Percentiles rank a stretch among this genome's conserved stretches.
Evolutionary conservation across 2,329 filamentous ascomycete species (phyloP).

Genomic region (Neoascochyta sp.): DNA sequence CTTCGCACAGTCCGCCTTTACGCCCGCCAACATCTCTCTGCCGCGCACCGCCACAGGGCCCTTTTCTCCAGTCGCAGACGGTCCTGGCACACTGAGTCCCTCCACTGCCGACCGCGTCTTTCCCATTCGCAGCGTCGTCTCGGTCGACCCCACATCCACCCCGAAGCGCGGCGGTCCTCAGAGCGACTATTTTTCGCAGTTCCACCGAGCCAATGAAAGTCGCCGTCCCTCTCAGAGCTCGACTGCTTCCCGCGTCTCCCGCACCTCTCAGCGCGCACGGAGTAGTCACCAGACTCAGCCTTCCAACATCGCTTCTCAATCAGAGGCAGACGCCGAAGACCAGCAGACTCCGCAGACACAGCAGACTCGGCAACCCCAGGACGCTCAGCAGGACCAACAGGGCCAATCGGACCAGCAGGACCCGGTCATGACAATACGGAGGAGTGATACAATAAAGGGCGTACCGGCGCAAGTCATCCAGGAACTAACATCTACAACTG

Average conservation of each 20-base stretch:
- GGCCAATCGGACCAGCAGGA: no score
- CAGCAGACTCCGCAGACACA: slow-evolving; percentile 3
- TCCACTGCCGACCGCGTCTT: slow-evolving; percentile 62
- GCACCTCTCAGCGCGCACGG: slow-evolving; percentile 17
- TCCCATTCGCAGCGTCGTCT: slow-evolving; percentile 76
- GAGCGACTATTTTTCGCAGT: slow-evolving; percentile 39
- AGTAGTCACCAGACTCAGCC: slow-evolving; percentile 5
- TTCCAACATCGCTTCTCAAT: slow-evolving; percentile 2
- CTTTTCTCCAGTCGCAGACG: slow-evolving; percentile 16
- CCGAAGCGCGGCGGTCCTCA: slow-evolving; percentile 14
- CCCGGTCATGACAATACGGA: no score
- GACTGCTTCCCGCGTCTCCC: slow-evolving; percentile 27
- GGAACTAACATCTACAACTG: slow-evolving; percentile 26
- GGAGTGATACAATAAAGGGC: slow-evolving; percentile 9
- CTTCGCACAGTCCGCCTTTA: background rate
- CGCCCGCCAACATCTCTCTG: slow-evolving; percentile 2
- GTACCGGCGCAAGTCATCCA: slow-evolving; percentile 38
- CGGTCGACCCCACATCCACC: slow-evolving; percentile 54
- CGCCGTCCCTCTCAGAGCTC: slow-evolving; percentile 27
- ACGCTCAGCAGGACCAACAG: slow-evolving; percentile 13
- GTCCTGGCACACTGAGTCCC: slow-evolving; percentile 37
- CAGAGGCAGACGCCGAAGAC: slow-evolving; percentile 6
- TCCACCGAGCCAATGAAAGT: slow-evolving; percentile 21
- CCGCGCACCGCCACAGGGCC: slow-evolving; percentile 10
- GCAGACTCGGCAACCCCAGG: slow-evolving; percentile 2